Evolutionary conservation across 2,329 filamentous ascomycete species (phyloP).

Genomic region (Ophiostoma populinum): DNA sequence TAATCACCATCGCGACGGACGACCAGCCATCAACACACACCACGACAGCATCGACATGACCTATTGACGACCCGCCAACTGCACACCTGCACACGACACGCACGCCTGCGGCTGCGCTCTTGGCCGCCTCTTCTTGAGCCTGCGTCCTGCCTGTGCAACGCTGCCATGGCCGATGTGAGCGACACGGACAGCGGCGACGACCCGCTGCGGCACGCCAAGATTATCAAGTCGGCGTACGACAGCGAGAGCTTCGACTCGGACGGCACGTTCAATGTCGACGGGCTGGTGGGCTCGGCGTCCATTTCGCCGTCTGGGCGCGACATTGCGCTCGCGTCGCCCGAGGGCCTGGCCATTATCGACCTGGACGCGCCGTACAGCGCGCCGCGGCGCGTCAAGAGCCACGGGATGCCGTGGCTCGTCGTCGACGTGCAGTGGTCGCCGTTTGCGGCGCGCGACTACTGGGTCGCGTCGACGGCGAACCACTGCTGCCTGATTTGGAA

Average conservation of each 20-base stretch:
- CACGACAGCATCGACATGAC: no score
- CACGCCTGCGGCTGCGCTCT: no score
- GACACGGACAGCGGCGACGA: constrained; percentile 22
- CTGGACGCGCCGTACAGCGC: constrained; percentile 78
- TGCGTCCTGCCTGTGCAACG: neutral
- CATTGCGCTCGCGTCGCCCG: constrained; percentile 74
- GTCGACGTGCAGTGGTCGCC: constrained; percentile 96
- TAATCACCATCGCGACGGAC: no score
- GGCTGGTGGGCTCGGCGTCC: constrained; percentile 72
- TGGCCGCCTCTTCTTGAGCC: neutral
- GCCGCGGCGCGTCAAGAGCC: constrained; percentile 63
- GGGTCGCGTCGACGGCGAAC: constrained; percentile 88
- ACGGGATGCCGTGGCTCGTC: constrained; percentile 84
- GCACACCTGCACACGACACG: no score
- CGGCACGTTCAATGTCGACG: constrained; percentile 67
- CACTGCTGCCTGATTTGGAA: constrained; percentile 94
- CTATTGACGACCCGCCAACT: neutral
- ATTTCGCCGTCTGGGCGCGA: constrained; percentile 86
- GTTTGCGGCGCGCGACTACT: constrained; percentile 75
- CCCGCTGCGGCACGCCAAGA: constrained; percentile 37
- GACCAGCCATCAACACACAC: no score
- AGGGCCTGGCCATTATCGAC: constrained; percentile 82
- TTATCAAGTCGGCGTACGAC: constrained; percentile 55
- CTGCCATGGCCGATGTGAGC: constrained; percentile 25
- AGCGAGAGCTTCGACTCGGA: constrained; percentile 79